These are phyloP conservation scores for Pichia membranifaciens DNA, from an alignment of 805 yeast species.

Conservation along the genomic window DNA sequence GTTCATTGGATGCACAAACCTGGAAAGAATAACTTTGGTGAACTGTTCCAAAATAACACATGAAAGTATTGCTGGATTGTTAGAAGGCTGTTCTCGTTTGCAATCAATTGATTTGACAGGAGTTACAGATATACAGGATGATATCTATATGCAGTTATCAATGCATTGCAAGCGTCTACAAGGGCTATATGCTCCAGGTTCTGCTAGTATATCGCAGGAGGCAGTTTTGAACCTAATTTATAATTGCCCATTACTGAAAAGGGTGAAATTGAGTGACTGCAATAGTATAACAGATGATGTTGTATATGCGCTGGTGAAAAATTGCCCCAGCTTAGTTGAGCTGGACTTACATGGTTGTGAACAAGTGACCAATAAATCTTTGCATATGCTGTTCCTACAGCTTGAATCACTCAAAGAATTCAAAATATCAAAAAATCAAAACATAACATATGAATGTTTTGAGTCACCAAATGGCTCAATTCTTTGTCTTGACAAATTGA, in stretches of 20 bases:
- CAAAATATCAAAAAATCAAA: conserved; percentile 66
- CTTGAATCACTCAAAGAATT: conserved; percentile 78
- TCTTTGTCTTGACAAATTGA: conserved; percentile 51
- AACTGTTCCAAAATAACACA: conserved; percentile 66
- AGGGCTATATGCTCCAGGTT: conserved; percentile 85
- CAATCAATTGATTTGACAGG: conserved; percentile 89
- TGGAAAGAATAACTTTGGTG: conserved; percentile 82
- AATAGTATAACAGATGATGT: conserved; percentile 58
- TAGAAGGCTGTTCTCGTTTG: conserved; percentile 59
- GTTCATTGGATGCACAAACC: conserved; percentile 62
- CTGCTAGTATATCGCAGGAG: conserved; percentile 60
- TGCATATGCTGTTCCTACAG: conserved; percentile 50
- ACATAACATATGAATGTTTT: conserved; percentile 64
- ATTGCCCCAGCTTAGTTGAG: conserved; percentile 79
- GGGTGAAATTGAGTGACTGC: conserved; percentile 78
- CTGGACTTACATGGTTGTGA: conserved; percentile 82
- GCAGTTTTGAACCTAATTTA: conserved; percentile 55
- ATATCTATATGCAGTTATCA: conserved; percentile 63
- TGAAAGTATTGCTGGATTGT: conserved; percentile 52
- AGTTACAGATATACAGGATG: conserved; percentile 62
- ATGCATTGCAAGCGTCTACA: conserved; percentile 69
- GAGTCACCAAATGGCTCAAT: conserved; percentile 26
- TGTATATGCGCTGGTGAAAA: conserved; percentile 52
- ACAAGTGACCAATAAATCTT: conserved; percentile 59
- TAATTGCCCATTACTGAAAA: conserved; percentile 67